Evolutionary conservation across 192 early-diverging fungal genomes (phyloP).

Genomic region (Coemansia pectinata): DNA sequence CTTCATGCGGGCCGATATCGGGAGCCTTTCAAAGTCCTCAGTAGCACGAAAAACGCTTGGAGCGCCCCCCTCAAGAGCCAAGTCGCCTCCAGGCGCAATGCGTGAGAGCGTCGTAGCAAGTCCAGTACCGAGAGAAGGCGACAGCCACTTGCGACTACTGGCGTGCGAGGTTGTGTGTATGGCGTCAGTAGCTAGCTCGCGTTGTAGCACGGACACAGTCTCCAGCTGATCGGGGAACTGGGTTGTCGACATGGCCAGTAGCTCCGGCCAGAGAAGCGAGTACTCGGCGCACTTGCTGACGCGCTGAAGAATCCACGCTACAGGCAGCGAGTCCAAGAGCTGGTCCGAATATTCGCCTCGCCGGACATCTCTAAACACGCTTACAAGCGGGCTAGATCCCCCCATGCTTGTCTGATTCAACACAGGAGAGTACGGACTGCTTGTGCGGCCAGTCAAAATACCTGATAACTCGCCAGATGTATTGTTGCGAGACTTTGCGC

Average conservation of each 20-base stretch:
- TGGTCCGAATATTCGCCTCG: conserved; percentile 50
- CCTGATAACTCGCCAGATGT: conserved; percentile 8
- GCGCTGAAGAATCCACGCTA: conserved; percentile 38
- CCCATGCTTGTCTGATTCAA: not conserved
- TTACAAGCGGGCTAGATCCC: conserved; percentile 6
- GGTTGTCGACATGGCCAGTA: conserved; percentile 48
- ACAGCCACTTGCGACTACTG: not conserved
- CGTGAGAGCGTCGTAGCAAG: not conserved
- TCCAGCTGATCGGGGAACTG: conserved; percentile 53
- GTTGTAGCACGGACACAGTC: conserved; percentile 35
- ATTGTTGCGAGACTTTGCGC: conserved; percentile 14
- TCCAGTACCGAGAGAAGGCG: not conserved
- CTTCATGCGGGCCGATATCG: conserved; percentile 38
- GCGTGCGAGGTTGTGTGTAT: not conserved
- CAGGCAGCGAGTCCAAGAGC: conserved; percentile 47
- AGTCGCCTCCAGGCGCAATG: not conserved
- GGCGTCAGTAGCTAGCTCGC: conserved; percentile 18
- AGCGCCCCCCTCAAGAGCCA: not conserved
- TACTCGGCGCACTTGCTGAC: conserved; percentile 26
- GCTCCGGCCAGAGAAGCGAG: conserved; percentile 48
- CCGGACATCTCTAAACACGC: not conserved
- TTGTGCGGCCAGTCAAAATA: not conserved
- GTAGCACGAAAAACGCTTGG: conserved; percentile 9
- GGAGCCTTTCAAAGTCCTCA: conserved; percentile 21
- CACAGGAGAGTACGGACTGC: conserved; percentile 2